Percentiles rank a stretch among this genome's conserved stretches.
Conservation (phyloP, 2,329 filamentous ascomycete species). For the Hypoxylon sp. region DNA sequence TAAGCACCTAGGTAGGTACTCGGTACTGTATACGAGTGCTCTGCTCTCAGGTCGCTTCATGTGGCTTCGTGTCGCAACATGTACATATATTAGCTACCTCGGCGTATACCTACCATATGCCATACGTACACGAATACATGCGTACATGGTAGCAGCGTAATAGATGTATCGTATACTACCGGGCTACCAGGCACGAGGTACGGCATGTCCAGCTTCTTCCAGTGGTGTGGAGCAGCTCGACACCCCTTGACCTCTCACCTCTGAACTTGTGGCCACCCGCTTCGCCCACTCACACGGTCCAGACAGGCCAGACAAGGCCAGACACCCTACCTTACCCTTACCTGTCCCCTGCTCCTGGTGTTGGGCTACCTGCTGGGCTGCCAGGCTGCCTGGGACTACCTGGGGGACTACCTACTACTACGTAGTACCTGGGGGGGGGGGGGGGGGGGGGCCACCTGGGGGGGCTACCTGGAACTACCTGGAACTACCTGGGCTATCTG, state of each 20-base stretch:
- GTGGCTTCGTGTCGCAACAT: too few species aligned
- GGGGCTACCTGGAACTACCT: too few species aligned
- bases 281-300: too few species aligned
- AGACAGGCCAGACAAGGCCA: not conserved
- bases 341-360: not conserved
- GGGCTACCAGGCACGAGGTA: too few species aligned
- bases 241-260: not conserved
- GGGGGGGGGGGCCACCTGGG: too few species aligned
- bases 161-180: too few species aligned
- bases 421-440: too few species aligned
- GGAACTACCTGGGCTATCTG: conserved; percentile 22
- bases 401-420: too few species aligned
- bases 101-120: conserved; percentile 1
- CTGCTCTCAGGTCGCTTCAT: not conserved
- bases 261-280: not conserved
- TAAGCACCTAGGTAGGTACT: conserved; percentile 4
- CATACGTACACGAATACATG: conserved; percentile 8
- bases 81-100: not conserved
- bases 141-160: not conserved
- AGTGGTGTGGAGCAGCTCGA: not conserved
- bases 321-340: not conserved
- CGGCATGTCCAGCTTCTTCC: not conserved
- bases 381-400: too few species aligned
- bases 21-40: too few species aligned
- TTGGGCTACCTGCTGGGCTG: too few species aligned